Evolutionary conservation across 2,329 filamentous ascomycete genomes (phyloP).

Genomic region (Exophiala sp.): DNA sequence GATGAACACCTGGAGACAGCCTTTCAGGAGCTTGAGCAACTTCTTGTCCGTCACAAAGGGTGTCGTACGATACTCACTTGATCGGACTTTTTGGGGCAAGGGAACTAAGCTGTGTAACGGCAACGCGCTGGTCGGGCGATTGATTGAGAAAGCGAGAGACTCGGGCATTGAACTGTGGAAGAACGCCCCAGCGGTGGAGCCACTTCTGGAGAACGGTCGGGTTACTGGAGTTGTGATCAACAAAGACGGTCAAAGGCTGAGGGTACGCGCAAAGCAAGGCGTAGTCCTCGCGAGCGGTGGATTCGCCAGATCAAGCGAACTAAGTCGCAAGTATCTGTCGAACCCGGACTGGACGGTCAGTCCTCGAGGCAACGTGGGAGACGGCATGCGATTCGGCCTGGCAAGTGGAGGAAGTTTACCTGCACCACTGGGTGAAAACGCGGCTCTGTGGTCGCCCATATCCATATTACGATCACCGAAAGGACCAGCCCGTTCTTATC

Average conservation of each 20-base stretch:
- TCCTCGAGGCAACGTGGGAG: conserved; percentile 30
- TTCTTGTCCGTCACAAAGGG: conserved; percentile 2
- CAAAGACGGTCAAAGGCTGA: conserved; percentile 22
- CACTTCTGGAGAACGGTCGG: conserved; percentile 1
- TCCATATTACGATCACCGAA: conserved; percentile 2
- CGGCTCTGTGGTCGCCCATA: conserved; percentile 33
- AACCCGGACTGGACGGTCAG: conserved; percentile 29
- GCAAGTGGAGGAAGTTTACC: conserved; percentile 22
- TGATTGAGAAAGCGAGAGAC: conserved; percentile 1
- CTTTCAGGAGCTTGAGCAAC: conserved; percentile 6
- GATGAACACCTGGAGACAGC: conserved; percentile 1
- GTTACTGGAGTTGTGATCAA: conserved; percentile 1
- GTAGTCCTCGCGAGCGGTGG: conserved; percentile 38
- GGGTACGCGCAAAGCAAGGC: conserved; percentile 30
- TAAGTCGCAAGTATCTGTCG: conserved; percentile 6
- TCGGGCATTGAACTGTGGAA: conserved; percentile 10
- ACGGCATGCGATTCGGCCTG: conserved; percentile 31
- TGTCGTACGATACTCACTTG: conserved; percentile 2
- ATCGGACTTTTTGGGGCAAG: conserved; percentile 8
- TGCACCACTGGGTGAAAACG: conserved; percentile 32
- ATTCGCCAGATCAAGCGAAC: conserved; percentile 29
- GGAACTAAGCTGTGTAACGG: conserved; percentile 10
- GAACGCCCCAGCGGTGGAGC: conserved; percentile 8
- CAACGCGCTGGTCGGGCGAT: conserved; percentile 11
- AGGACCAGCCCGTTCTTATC: conserved; percentile 32